Base-by-base conservation (phyloP, 371 early-diverging fungal species). In the Blastocladiella emersonii region DNA sequence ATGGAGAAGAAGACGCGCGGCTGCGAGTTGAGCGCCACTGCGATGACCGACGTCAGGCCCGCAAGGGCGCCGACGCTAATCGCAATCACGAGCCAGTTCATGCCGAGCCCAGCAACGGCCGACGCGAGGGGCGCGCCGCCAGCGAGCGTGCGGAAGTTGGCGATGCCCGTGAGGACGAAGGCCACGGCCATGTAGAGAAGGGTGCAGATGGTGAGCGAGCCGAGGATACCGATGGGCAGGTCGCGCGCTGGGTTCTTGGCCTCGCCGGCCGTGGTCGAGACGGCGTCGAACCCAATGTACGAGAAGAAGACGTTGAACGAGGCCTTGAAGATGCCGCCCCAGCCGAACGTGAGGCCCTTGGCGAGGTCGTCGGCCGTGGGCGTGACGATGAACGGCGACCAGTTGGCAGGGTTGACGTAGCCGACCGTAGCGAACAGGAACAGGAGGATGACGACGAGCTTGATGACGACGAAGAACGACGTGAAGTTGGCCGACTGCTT, bases 241-340 rank as follows among this genome's bases (percentile, higher is more conserved):
- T 93, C 91, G 10, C 84, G 75, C 48, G 84, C 80, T 30, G 95
- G 93, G 43, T 88, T 82, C 62, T 78, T 80, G 34, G 90, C 80
- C 75, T 94, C 95, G 70, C 88, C 85, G 3, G 95, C 87, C 2
- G 87, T 85, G 0, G 93, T 92, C 0, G 91, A 85, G 17, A 93
- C 87, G 13, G 90, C 82, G 70, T 92, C 94, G 71, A 91, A 92
- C 27, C 93, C 92, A 71, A 89, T 86, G 65, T 89, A 92, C 19
- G 89, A 82, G 59, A 59, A 43, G 15, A 59, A 43, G 8, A 59
- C 44, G 13, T 19, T 13, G n/a, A 36, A 27, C 37, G 37, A 34
- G 2, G 37, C 37, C 35, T 13, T 8, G 37, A 59, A 32, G 6
- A 65, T 13, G 13, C 39, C 39, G 27, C 21, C 13, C 27, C 7